Percentiles rank a stretch among this genome's conserved stretches.
Conservation (phyloP, 108 stramenopile species). For the Discostella stelligeroides region DNA sequence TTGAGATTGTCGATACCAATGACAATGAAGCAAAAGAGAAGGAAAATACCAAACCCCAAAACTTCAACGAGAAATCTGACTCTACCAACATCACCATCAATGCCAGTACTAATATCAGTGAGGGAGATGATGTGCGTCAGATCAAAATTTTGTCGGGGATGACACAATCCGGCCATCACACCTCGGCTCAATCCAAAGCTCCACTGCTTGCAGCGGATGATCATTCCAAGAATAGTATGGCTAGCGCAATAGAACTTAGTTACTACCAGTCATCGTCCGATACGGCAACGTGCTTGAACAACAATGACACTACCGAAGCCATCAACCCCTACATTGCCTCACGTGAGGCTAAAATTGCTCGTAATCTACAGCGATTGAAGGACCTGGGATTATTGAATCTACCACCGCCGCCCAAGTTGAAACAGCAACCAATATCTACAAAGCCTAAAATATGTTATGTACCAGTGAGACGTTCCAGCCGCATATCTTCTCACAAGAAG, state of each 20-base stretch:
- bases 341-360: slow-evolving; percentile 70
- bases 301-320: neutral
- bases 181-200: too few relatives aligned
- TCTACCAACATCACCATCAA: too few relatives aligned
- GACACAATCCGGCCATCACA: too few relatives aligned
- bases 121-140: too few relatives aligned
- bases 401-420: slow-evolving; percentile 2
- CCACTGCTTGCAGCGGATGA: too few relatives aligned
- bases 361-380: slow-evolving; percentile 64
- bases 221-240: neutral
- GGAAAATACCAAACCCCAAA: too few relatives aligned
- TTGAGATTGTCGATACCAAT: too few relatives aligned
- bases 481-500: slow-evolving; percentile 5
- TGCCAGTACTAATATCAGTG: too few relatives aligned
- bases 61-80: too few relatives aligned
- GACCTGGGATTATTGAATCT: slow-evolving; percentile 59
- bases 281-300: too few relatives aligned
- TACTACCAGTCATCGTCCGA: neutral
- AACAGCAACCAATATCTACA: neutral
- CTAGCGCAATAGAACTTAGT: neutral
- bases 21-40: too few relatives aligned
- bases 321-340: slow-evolving; percentile 63
- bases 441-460: neutral
- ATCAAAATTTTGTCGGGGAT: too few relatives aligned
- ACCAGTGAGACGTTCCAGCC: slow-evolving; percentile 20